Conservation (phyloP, 2,329 filamentous ascomycete genomes). For the Pestalotiopsis sp. region DNA sequence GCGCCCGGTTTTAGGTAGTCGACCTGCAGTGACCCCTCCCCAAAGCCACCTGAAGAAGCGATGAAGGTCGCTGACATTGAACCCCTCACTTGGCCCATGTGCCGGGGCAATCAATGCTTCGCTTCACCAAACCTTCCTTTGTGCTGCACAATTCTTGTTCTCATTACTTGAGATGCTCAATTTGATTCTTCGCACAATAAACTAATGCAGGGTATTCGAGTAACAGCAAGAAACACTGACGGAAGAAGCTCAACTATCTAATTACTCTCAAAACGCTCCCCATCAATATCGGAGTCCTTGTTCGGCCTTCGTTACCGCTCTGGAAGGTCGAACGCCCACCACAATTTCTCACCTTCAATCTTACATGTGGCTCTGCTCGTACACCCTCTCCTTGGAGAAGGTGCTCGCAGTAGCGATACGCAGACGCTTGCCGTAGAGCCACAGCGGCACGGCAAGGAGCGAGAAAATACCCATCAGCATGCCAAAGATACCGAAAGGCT, state of each 20-base stretch:
- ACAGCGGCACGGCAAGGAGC: constrained; percentile 37
- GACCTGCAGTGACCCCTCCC: too few relatives aligned
- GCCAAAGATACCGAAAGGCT: constrained; percentile 56
- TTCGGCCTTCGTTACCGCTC: neutral
- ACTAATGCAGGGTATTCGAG: neutral
- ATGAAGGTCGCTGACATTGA: too few relatives aligned
- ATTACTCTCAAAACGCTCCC: neutral
- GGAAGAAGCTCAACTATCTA: neutral
- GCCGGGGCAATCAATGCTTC: neutral
- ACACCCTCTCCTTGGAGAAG: neutral
- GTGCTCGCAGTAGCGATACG: constrained; percentile 35
- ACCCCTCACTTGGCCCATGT: too few relatives aligned
- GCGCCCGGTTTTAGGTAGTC: too few relatives aligned
- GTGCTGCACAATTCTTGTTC: neutral
- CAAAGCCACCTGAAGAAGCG: too few relatives aligned
- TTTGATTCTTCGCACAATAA: neutral
- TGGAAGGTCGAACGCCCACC: neutral
- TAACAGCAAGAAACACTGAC: neutral
- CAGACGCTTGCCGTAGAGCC: constrained; percentile 38
- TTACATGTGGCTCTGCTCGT: neutral
- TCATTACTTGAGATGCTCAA: neutral
- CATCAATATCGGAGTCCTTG: neutral
- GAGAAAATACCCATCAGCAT: constrained; percentile 54
- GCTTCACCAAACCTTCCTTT: neutral
- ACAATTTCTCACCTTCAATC: neutral